Base-by-base conservation (phyloP, 192 early-diverging fungal species). In the Dissophora ornata region DNA sequence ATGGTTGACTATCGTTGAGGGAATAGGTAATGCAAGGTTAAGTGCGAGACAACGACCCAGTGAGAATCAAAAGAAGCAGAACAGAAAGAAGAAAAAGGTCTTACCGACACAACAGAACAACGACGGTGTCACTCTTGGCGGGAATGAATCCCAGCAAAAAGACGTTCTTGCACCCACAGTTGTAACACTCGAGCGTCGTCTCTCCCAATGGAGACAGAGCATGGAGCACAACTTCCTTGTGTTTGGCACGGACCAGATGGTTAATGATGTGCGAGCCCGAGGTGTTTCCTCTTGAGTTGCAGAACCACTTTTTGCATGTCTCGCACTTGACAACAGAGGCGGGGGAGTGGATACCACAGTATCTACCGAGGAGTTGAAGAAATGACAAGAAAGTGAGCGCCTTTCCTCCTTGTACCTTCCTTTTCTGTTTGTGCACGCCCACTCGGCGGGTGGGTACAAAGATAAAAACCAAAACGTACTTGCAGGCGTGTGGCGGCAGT, bases 61-160 rank as follows among this genome's bases (percentile, higher is more conserved):
- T n/a, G n/a, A n/a, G n/a, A n/a, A n/a, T n/a, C n/a, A n/a, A n/a
- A n/a, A n/a, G n/a, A n/a, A n/a, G n/a, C n/a, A n/a, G n/a, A n/a
- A n/a, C n/a, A n/a, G n/a, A n/a, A n/a, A n/a, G n/a, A n/a, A n/a
- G n/a, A n/a, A n/a, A n/a, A n/a, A n/a, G n/a, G n/a, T n/a, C n/a
- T n/a, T n/a, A 94, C 93, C 93, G 86, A 83, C 98, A 99, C 38
- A 99, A 87, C 28, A 99, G 82, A 16, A 99, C 97, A 9, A 99
- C 96, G 10, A 99, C 97, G 4, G 97, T 96, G 70, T 98, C 96
- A 28, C 92, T 91, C 83, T 99, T 99, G 24, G 98, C 98, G 7
- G 98, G 98, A 66, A 98, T 98, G 67, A 98, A 99, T 2, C 98
- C 98, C 30, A 99, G 88, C 47, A 96, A 85, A 80, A 99, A 99